Evolutionary conservation across 1,139 yeast species (phyloP), one percentile per base, ranked within the genome.

Genomic region (Kodamaea suecica): DNA sequence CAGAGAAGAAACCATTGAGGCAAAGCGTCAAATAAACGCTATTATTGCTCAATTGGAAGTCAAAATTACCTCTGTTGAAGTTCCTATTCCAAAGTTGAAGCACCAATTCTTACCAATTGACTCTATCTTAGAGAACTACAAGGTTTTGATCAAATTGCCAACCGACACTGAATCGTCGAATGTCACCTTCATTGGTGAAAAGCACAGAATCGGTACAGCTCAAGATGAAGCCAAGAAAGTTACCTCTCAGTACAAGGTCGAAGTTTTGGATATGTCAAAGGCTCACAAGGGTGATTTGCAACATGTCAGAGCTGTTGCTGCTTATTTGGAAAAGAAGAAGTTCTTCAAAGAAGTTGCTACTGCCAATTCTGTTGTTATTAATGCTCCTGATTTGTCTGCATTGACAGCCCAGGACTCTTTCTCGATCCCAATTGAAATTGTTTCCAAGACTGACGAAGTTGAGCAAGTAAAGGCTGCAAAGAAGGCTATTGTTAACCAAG

Each of bases 231-330:
- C 76, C 63, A 64, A 57, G 74, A 81, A 46, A 59, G 69, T 34
- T 66, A 75, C 70, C 53, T 73, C 59, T 27, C 69, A 65, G 47
- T 70, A 59, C 53, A 66, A 63, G 48, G 79, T 84, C 31, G 88
- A 84, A 49, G 65, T 78, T 16, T 70, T 90, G 53, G 95, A 86
- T 49, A 80, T 90, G 64, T 79, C 94, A 16, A 81, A 77, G 57
- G 95, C 97, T 26, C 96, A 90, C 58, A 85, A 86, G 51, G 86
- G 85, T 50, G 80, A 84, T 52, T 59, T 79, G 40, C 57, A 66
- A 20, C 97, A 90, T 52, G 95, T 94, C 23, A 77, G 77, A 49
- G 76, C 80, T 25, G 70, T 90, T 39, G 82, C 90, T 30, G 67
- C 80, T 12, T 84, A 72, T 57, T 82, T 90, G 52, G 58, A 62